Evolutionary conservation across 306 rosid genomes (phyloP), one percentile per base, ranked within the genome.

Genomic region (Dryas alaskensis): DNA sequence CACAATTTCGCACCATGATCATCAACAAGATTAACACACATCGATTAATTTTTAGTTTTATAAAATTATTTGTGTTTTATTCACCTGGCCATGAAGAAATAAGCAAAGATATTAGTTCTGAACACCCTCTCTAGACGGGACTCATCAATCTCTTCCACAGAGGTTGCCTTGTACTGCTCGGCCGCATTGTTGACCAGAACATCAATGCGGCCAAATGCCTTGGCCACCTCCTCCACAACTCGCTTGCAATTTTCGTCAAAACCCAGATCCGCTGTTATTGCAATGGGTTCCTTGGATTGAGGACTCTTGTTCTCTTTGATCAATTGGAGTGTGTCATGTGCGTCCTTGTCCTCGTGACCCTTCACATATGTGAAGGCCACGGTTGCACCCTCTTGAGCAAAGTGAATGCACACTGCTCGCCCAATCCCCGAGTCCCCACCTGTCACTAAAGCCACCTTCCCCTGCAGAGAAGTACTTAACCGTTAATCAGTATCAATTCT

Each of bases 371-470:
- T 89, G 87, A 93, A 89, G 16, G 84, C 86, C 75, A 93, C 90
- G 3, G 91, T 89, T 0, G 97, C 98, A 49, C 97, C 98, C 60
- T 91, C 97, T 10, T 81, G 67, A 10, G 96, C 85, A 67, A 89
- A 91, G 71, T 77, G 80, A 70, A 89, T 83, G 75, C 92, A 86
- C 16, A 93, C 92, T 0, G 97, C 84, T 31, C 96, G 70, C 2
- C 98, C 97, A 5, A 93, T 91, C 65, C 98, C 92, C 0, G 97
- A 91, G 83, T 93, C 96, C 1, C 96, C 98, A 0, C 97, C 97
- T 0, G 93, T 87, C 61, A 93, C 85, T n/a, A 90, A 27, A 6
- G 96, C 93, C 75, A 91, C 75, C 85, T 85, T 91, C 51, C 96
- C 98, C 97, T 92, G 81, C 60, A 71, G 52, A 52, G 37, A 31